Evolutionary conservation across 2,329 filamentous ascomycete species (phyloP).

Genomic region (Metarhizium brunneum): DNA sequence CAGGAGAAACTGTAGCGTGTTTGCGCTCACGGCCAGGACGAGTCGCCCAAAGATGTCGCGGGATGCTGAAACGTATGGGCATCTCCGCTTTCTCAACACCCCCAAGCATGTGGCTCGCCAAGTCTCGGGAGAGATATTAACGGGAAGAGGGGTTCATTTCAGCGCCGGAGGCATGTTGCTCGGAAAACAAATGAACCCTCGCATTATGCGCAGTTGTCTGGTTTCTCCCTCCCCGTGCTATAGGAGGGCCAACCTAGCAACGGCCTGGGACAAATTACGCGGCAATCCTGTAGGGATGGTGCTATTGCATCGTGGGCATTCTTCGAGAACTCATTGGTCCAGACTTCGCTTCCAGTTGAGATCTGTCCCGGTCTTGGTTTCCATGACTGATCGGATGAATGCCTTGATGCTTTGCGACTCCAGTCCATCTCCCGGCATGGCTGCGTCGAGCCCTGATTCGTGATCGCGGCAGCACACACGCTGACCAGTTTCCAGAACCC

Average conservation of each 20-base stretch:
- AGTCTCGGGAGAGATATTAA: not conserved
- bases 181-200: not conserved
- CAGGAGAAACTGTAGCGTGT: not conserved
- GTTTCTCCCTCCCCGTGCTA: not conserved
- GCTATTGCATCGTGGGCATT: not conserved
- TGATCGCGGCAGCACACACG: conserved; percentile 48
- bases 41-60: not conserved
- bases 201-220: not conserved
- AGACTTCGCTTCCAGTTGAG: conserved; percentile 46
- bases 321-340: not conserved
- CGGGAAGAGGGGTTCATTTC: not conserved
- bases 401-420: conserved; percentile 42
- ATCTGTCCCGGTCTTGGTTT: conserved; percentile 42
- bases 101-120: not conserved
- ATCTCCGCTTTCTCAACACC: not conserved
- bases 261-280: not conserved
- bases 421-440: conserved; percentile 33
- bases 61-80: not conserved
- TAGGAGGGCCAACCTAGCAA: not conserved
- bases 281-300: not conserved
- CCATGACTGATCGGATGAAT: conserved; percentile 54
- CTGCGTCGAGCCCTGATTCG: conserved; percentile 29
- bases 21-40: not conserved
- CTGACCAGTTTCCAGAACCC: conserved; percentile 55
- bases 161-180: not conserved